phyloP scores from a whole-genome alignment of 345 rosid genomes.

The Citrus medica region DNA sequence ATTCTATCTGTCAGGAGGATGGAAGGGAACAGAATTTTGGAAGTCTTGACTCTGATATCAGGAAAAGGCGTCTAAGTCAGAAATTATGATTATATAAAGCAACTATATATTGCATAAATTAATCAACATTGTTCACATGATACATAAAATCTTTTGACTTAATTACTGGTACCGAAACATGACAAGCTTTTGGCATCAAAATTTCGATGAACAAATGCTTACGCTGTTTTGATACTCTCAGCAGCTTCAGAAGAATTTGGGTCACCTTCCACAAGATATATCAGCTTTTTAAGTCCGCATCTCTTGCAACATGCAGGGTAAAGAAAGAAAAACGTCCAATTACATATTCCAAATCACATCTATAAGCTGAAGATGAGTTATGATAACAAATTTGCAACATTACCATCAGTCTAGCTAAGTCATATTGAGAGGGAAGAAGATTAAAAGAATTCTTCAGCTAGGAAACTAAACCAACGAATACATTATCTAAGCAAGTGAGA shows the following conservation, averaged over 20 bases:
- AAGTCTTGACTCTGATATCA: not conserved
- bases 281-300: slow-evolving; percentile 82
- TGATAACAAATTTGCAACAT: not conserved
- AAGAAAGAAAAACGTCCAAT: slow-evolving; percentile 4
- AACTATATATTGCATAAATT: not conserved
- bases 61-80: not conserved
- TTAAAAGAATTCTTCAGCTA: not conserved
- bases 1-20: not conserved
- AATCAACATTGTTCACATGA: not conserved
- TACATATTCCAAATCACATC: not conserved
- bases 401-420: not conserved
- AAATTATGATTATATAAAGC: not conserved
- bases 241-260: slow-evolving; percentile 76
- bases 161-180: not conserved
- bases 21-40: not conserved
- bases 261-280: slow-evolving; percentile 91
- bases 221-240: slow-evolving; percentile 92
- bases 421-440: no score
- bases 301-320: slow-evolving; percentile 36
- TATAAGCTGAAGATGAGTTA: not conserved
- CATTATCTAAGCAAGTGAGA: not conserved
- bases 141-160: not conserved
- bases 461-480: not conserved
- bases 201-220: slow-evolving; percentile 25
- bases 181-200: not conserved